Conservation (phyloP, 129 eudicot species). For the Tanacetum coccineum region DNA sequence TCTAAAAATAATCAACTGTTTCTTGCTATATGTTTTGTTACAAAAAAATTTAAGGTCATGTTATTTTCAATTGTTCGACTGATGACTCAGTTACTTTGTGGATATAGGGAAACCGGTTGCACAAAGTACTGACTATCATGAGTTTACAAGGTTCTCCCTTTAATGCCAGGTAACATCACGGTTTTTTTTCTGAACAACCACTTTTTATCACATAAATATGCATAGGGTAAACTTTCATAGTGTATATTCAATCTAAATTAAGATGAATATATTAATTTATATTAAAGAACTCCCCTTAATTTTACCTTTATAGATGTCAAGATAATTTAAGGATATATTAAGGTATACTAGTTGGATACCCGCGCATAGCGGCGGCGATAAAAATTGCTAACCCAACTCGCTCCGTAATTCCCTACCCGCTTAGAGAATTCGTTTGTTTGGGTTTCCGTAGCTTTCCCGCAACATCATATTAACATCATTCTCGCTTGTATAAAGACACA, state of each 20-base stretch:
- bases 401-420: no score
- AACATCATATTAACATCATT: no score
- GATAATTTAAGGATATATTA: no score
- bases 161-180: conserved; percentile 66
- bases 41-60: background rate
- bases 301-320: no score
- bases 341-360: no score
- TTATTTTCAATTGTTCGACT: background rate
- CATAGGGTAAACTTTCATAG: background rate
- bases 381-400: no score
- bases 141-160: conserved; percentile 81
- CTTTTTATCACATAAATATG: conserved; percentile 11
- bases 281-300: no score
- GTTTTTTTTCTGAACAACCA: background rate
- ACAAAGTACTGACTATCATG: conserved; percentile 72
- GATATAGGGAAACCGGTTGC: conserved; percentile 80
- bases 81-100: conserved; percentile 3
- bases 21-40: background rate
- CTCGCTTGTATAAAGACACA: no score
- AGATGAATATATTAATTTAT: background rate
- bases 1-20: background rate
- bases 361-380: no score
- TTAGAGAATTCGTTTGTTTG: no score
- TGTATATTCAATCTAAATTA: background rate
- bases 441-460: no score